phyloP scores from a whole-genome alignment of 257 asterid species.

The Nicotiana tabacum region DNA sequence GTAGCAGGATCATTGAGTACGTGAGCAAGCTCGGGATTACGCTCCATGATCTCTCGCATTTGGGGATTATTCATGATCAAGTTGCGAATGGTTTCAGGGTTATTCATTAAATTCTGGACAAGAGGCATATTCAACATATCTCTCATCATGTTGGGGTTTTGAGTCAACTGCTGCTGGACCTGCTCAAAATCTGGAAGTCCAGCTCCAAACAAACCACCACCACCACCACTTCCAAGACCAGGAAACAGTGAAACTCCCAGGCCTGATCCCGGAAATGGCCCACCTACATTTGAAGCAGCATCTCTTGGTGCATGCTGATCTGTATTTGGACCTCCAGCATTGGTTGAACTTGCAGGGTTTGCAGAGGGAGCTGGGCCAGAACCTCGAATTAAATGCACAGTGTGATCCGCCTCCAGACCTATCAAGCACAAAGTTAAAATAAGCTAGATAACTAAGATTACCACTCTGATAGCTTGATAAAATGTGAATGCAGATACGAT shows the following conservation, averaged over 20 bases:
- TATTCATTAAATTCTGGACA: slow-evolving; percentile 49
- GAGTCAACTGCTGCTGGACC: slow-evolving; percentile 42
- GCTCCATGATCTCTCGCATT: slow-evolving; percentile 60
- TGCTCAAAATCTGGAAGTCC: slow-evolving; percentile 48
- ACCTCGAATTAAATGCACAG: slow-evolving; percentile 56
- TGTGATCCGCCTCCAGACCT: slow-evolving; percentile 57
- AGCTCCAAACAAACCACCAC: slow-evolving; percentile 39
- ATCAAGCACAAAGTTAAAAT: slow-evolving; percentile 5
- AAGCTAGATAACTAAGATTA: neutral
- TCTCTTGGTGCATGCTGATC: slow-evolving; percentile 25
- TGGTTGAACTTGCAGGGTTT: slow-evolving; percentile 23
- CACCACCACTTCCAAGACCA: slow-evolving; percentile 37
- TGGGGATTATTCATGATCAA: slow-evolving; percentile 54
- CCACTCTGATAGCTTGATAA: slow-evolving; percentile 1
- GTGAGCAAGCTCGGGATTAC: slow-evolving; percentile 54
- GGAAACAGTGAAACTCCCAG: slow-evolving; percentile 44
- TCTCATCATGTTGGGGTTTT: slow-evolving; percentile 51
- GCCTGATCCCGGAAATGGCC: slow-evolving; percentile 30
- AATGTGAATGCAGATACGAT: neutral
- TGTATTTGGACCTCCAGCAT: slow-evolving; percentile 25
- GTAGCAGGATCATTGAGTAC: slow-evolving; percentile 56
- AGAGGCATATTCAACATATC: slow-evolving; percentile 49
- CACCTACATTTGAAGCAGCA: slow-evolving; percentile 33
- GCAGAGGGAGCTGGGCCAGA: slow-evolving; percentile 36
- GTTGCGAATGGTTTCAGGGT: slow-evolving; percentile 53